Evolutionary conservation across 1,139 yeast species (phyloP).

Genomic region (Zhuliangozyma blackwelliae): DNA sequence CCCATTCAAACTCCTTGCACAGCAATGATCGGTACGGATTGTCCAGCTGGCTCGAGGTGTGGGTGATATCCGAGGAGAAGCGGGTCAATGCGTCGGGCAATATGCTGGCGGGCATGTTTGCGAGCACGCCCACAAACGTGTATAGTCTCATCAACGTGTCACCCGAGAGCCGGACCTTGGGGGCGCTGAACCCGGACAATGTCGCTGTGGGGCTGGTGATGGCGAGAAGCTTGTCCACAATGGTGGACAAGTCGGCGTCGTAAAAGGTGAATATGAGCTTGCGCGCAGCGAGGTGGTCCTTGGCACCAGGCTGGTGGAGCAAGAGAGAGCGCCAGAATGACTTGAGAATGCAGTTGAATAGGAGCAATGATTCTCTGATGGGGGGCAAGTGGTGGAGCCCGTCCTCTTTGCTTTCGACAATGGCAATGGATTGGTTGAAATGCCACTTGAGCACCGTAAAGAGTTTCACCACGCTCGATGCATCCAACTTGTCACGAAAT

Average conservation of each 20-base stretch:
- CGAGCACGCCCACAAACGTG: conserved; percentile 22
- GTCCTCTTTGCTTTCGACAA: conserved; percentile 13
- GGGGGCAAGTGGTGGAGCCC: conserved; percentile 15
- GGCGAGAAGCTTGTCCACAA: conserved; percentile 20
- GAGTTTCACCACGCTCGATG: conserved; percentile 11
- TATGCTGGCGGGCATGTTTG: conserved; percentile 19
- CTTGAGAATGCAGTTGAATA: conserved; percentile 24
- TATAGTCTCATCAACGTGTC: conserved; percentile 25
- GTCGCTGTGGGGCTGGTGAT: conserved; percentile 18
- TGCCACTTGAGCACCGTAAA: conserved; percentile 17
- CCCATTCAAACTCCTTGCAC: conserved; percentile 11
- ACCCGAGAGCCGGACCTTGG: conserved; percentile 25
- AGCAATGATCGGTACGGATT: conserved; percentile 19
- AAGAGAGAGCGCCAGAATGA: conserved; percentile 15
- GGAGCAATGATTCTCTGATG: conserved; percentile 25
- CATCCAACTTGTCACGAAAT: conserved; percentile 3
- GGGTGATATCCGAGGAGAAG: conserved; percentile 26
- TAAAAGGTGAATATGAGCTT: conserved; percentile 19
- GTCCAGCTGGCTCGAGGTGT: conserved; percentile 14
- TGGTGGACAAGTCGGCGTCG: conserved; percentile 20
- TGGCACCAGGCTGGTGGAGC: conserved; percentile 10
- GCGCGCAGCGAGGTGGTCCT: conserved; percentile 16
- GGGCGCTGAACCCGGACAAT: conserved; percentile 6
- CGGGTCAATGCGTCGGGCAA: conserved; percentile 16
- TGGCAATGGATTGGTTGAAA: conserved; percentile 14